Percentiles rank a stretch among this genome's conserved stretches.
Evolutionary conservation across 306 rosid species (phyloP).

Genomic region (Mimosa pudica): DNA sequence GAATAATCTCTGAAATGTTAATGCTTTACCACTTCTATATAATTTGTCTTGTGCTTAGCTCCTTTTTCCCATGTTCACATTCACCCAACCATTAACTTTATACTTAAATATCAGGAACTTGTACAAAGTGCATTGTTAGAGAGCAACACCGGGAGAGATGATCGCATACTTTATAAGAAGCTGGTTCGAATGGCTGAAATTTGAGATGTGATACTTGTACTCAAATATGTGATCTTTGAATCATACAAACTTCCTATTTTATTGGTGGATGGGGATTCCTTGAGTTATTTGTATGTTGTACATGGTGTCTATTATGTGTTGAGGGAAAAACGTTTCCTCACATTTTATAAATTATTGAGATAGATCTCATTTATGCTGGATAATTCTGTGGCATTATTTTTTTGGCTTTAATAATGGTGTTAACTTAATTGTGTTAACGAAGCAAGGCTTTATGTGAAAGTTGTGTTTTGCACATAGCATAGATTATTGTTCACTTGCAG

Average conservation of each 20-base stretch:
- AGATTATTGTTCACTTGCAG: neutral
- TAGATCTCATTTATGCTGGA: neutral
- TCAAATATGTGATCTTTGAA: neutral
- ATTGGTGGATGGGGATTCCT: neutral
- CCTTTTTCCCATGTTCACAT: neutral
- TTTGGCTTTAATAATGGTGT: too few species aligned
- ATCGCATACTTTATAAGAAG: conserved; percentile 82
- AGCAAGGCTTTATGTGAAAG: neutral
- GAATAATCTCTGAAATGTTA: conserved; percentile 18
- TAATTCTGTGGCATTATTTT: neutral
- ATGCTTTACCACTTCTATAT: neutral
- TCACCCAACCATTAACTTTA: conserved; percentile 24
- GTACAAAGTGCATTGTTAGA: conserved; percentile 96
- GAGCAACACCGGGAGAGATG: conserved; percentile 95
- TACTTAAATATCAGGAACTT: conserved; percentile 69
- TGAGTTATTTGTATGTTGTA: neutral
- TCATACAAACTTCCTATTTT: neutral
- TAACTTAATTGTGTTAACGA: neutral
- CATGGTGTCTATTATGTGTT: neutral
- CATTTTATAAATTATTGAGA: neutral
- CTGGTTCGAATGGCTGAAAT: conserved; percentile 70
- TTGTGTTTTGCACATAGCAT: neutral
- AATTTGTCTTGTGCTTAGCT: neutral
- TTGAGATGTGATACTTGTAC: conserved; percentile 42
- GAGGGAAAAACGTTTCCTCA: neutral